Evolutionary conservation across 139 green algal species (phyloP).

Genomic region (Chlorella vulgaris): DNA sequence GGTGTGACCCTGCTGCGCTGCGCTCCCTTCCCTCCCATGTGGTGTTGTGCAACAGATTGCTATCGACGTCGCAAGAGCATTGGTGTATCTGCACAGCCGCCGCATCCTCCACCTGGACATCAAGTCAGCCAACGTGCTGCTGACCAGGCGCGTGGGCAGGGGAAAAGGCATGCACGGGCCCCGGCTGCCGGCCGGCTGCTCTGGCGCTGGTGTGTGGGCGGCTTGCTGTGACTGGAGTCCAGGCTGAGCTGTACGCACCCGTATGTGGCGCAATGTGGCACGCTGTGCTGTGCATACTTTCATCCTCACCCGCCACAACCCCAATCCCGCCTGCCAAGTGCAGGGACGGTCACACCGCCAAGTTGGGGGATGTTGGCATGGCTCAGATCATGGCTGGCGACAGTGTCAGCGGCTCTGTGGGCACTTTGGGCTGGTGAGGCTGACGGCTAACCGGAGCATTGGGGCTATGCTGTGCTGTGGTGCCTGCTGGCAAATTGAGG

Average conservation of each 20-base stretch:
- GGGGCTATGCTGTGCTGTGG: too few relatives aligned
- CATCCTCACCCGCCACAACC: background rate
- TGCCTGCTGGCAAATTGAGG: too few relatives aligned
- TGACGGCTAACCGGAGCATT: too few relatives aligned
- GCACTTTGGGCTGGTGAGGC: conserved; percentile 14
- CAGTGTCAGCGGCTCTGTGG: background rate
- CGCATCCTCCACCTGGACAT: conserved; percentile 12
- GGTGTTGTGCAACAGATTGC: conserved; percentile 26
- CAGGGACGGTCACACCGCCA: conserved; percentile 43
- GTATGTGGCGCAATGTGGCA: too few relatives aligned
- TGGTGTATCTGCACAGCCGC: conserved; percentile 41
- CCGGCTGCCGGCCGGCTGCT: too few relatives aligned
- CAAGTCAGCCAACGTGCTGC: conserved; percentile 42
- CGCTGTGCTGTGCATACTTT: too few relatives aligned
- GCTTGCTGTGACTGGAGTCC: too few relatives aligned
- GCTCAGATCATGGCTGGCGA: conserved; percentile 40
- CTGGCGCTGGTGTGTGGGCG: background rate
- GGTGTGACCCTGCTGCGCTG: background rate
- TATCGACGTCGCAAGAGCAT: conserved; percentile 36
- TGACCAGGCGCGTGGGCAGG: conserved; percentile 2
- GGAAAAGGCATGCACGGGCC: background rate
- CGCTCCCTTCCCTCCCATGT: background rate
- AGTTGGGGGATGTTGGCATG: conserved; percentile 51
- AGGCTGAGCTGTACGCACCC: too few relatives aligned
- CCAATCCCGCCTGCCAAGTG: background rate